Conservation (phyloP, 2,329 filamentous ascomycete species). For the Drechslerella coelobrocha region DNA sequence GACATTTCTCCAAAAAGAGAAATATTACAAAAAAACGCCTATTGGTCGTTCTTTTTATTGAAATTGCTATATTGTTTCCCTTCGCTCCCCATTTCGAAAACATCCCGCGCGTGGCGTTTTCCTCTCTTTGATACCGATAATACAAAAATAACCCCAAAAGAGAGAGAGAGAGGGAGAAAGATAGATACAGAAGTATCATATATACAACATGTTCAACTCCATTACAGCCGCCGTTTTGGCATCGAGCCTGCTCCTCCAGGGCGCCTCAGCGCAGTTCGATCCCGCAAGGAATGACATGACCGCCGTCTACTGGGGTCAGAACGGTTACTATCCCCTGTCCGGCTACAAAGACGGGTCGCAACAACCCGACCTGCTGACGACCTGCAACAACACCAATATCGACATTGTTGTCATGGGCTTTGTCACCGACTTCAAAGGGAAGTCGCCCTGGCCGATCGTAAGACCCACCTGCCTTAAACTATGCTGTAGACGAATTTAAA, state of each 20-base stretch:
- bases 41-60: too few species aligned
- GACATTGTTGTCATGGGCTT: constrained; percentile 41
- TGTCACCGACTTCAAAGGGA: constrained; percentile 45
- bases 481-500: neutral
- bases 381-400: constrained; percentile 33
- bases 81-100: too few species aligned
- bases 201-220: constrained; percentile 32
- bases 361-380: constrained; percentile 25
- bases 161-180: too few species aligned
- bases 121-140: too few species aligned
- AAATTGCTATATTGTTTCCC: too few species aligned
- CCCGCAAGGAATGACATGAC: too few species aligned
- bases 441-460: constrained; percentile 28
- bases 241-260: constrained; percentile 1
- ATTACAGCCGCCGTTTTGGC: constrained; percentile 26
- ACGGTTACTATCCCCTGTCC: constrained; percentile 14
- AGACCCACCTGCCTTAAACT: neutral
- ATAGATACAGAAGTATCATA: constrained; percentile 13
- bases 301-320: constrained; percentile 47
- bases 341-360: neutral
- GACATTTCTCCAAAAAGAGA: too few species aligned
- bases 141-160: too few species aligned
- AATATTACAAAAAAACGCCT: too few species aligned
- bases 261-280: constrained; percentile 5
- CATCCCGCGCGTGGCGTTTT: too few species aligned